Evolutionary conservation across 108 stramenopile species (phyloP), one percentile per base, ranked within the genome.

Genomic region (Nitzschia sp.): DNA sequence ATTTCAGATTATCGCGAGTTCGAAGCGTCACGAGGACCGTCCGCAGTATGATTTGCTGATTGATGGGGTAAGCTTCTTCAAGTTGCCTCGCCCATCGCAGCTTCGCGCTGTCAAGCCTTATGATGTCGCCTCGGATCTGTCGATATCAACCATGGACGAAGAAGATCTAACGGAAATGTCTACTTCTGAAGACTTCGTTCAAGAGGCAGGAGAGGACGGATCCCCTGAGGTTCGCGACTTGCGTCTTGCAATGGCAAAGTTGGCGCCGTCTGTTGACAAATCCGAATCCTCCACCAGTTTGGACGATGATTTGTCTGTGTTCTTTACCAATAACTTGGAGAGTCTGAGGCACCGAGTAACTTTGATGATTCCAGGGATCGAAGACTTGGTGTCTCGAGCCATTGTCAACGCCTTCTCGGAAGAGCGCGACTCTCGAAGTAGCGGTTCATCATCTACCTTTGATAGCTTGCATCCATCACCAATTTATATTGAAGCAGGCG

Each of bases 21-120:
- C 75, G 24, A 53, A 70, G 32, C 21, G 59, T 0, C 59, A 54
- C 19, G 68, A 65, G 0, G 74, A 55, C 51, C 68, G 59, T 53
- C 74, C 74, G 21, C 87, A 89, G 63, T 91, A 91, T 68, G 86
- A 94, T 55, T 65, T 94, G 30, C 71, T 72, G 19, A 70, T 94
- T 2, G 81, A 94, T 51, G 92, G 84, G 0, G 29, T 77, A 35
- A 79, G 78, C 57, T 82, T 78, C 61, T 85, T 78, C 54, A 46
- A 53, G 30, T 70, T 90, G 72, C 85, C 87, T 4, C 85, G 69
- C 24, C 32, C 86, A 34, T 82, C 64, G 36, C 85, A 90, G 49
- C 42, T 92, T 19, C 82, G 70, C 31, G 49, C 53, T 6, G 36
- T 62, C 13, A 42, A 62, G 0, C 29, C n/a, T 21, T n/a, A 62